Base-by-base conservation (phyloP, 116 monocot species). In the Thalassia testudinum region DNA sequence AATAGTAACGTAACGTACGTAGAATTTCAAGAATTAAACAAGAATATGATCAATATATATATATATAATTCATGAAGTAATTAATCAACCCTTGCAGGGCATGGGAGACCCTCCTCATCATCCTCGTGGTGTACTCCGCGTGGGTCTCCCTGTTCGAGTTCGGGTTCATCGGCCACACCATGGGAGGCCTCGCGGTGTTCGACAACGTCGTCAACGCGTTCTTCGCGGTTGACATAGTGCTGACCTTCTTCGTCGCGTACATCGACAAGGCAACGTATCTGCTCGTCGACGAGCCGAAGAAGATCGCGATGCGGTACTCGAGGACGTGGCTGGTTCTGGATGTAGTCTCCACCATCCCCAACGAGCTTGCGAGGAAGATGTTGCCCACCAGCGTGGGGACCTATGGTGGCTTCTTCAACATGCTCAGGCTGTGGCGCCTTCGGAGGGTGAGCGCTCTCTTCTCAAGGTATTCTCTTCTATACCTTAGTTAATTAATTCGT, bases 371-470 rank as follows among this genome's bases (percentile, higher is more conserved):
- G 26, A 48, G 56, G 8, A 56, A 59, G 21, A 57, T 74, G 4
- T 48, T 85, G 5, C 71, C 77, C 11, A 37, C 17, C 15, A 51
- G 47, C 0, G 12, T 67, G 1, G 15, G 21, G n/a, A 49, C 63
- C 18, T 77, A 59, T 58, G 72, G 63, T 37, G 40, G 40, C 11
- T 60, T 71, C 51, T 74, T 77, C 63, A 77, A 77, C 47, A 76
- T 80, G 71, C 78, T 91, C 25, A 77, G 90, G 18, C 73, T 91
- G 1, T 84, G 85, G 81, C 77, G 90, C 21, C 71, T 91, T 18
- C 65, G 90, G 23, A 78, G 81, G 54, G 90, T 91, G 50, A 85
- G 90, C 27, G 54, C 73, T 19, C 72, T 91, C n/a, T 91, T 91
- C 50, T 72, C 90, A 21, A 67, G 85, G 91, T 62, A 52, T 40